Percentiles rank a stretch among this genome's conserved stretches.
These are phyloP conservation scores for Arthonia radiata DNA, from an alignment of 495 filamentous ascomycete species.

Conservation along the genomic window DNA sequence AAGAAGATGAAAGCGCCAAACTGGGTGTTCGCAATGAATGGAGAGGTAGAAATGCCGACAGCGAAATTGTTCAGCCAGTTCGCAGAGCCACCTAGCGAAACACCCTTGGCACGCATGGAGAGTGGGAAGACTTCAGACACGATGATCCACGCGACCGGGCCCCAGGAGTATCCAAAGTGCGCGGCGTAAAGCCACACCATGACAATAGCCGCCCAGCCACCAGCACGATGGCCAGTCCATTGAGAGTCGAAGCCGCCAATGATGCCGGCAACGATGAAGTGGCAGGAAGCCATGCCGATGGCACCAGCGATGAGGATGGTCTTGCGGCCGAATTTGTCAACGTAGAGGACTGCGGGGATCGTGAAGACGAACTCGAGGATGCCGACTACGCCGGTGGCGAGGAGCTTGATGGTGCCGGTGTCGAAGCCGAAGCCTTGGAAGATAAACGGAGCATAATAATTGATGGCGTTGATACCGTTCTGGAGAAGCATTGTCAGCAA, in stretches of 20 bases:
- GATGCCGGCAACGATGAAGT: conserved; percentile 52
- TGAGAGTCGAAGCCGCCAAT: conserved; percentile 35
- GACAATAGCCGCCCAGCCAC: conserved; percentile 52
- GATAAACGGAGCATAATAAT: conserved; percentile 46
- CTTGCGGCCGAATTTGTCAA: conserved; percentile 24
- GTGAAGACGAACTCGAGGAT: conserved; percentile 45
- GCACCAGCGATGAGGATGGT: conserved; percentile 21
- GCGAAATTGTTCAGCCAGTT: conserved; percentile 41
- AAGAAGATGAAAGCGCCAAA: conserved; percentile 70
- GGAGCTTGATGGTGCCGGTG: conserved; percentile 36
- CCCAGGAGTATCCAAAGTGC: conserved; percentile 59
- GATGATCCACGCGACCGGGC: conserved; percentile 30
- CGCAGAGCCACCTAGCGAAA: conserved; percentile 36
- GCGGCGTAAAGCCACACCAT: conserved; percentile 71
- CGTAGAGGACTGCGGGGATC: conserved; percentile 40
- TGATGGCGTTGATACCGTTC: conserved; percentile 11
- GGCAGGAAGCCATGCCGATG: conserved; percentile 23
- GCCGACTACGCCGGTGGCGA: conserved; percentile 59
- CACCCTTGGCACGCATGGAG: conserved; percentile 46
- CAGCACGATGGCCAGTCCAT: conserved; percentile 31
- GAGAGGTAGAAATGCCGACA: conserved; percentile 51
- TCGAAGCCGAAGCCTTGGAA: conserved; percentile 43
- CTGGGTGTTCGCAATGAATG: conserved; percentile 42
- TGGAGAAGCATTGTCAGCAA: neutral
- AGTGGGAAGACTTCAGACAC: conserved; percentile 59